Evolutionary conservation across 2,329 filamentous ascomycete genomes (phyloP), one percentile per base, ranked within the genome.

Genomic region (Epichloe glyceriae): DNA sequence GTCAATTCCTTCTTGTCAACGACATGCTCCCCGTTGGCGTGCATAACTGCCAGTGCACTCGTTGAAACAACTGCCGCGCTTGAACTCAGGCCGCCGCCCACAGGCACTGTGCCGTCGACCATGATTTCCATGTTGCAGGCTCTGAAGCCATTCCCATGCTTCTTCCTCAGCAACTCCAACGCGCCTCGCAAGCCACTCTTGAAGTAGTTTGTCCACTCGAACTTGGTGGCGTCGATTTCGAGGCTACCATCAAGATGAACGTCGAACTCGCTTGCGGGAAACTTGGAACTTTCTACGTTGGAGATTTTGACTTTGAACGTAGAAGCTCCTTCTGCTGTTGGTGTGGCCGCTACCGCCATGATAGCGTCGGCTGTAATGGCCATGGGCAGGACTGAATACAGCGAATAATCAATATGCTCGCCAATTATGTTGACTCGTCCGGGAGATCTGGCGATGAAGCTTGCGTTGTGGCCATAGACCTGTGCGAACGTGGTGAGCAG

Each of bases 191-290:
- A 73, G 0, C 93, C 93, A 50, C 88, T 87, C 71, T 93, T 94
- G 79, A 98, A 97, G 75, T 98, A 98, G 67, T 97, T 98, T 52
- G 88, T 86, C 93, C 93, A 98, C 70, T 96, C 89, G 57, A 94
- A 86, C 58, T 85, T 79, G 17, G 81, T 82, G 7, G 88, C 79
- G 66, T 97, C 89, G 60, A 98, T 95, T 20, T 85, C 78, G n/a
- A 91, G 76, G 11, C 77, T 70, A 41, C 75, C 73, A 55, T 76
- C 73, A 33, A 69, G 63, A 2, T 85, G 79, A 8, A 96, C 76
- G 44, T 81, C 75, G 64, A 96, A 94, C 58, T 86, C 80, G 57
- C 80, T 79, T 1, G 82, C 68, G 2, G 86, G 78, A 64, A 95
- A 98, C 66, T 85, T 90, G 49, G 79, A 71, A 15, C 77, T 73